A percentile compares a stretch with the other conserved stretches of the same genome.
These are phyloP conservation scores for Trametes maxima DNA, from an alignment of 768 basidiomycete species.

Conservation along the genomic window DNA sequence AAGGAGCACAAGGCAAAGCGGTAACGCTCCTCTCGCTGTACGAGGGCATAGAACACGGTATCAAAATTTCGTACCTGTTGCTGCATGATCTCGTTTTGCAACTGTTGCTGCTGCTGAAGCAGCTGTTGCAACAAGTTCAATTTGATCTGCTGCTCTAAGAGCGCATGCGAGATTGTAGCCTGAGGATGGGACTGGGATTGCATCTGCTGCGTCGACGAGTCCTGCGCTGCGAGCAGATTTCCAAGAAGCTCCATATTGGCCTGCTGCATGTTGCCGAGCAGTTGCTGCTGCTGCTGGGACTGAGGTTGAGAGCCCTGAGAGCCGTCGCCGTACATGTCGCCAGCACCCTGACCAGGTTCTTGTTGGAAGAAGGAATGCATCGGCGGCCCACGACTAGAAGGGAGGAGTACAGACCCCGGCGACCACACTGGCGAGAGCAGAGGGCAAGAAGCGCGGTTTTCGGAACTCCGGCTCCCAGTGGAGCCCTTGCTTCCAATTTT, in stretches of 20 bases:
- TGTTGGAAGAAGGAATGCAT: slow-evolving; percentile 32
- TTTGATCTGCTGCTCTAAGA: slow-evolving; percentile 78
- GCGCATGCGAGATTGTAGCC: slow-evolving; percentile 45
- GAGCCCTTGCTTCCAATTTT: not conserved
- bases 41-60: not conserved
- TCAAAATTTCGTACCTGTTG: slow-evolving; percentile 64
- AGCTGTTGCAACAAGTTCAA: slow-evolving; percentile 76
- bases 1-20: too few species aligned
- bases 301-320: slow-evolving; percentile 22
- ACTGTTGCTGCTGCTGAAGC: slow-evolving; percentile 74
- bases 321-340: slow-evolving; percentile 20
- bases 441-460: not conserved
- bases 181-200: slow-evolving; percentile 30
- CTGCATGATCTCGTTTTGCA: slow-evolving; percentile 86
- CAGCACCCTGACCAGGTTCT: slow-evolving; percentile 25
- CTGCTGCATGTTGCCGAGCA: slow-evolving; percentile 27
- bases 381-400: not conserved
- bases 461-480: not conserved
- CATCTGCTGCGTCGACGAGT: slow-evolving; percentile 20
- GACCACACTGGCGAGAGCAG: not conserved
- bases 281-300: slow-evolving; percentile 24
- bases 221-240: slow-evolving; percentile 55
- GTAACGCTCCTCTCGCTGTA: not conserved
- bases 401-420: not conserved
- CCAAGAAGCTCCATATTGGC: slow-evolving; percentile 51